phyloP scores from a whole-genome alignment of 139 green algal species.

The Mesostigma viride region DNA sequence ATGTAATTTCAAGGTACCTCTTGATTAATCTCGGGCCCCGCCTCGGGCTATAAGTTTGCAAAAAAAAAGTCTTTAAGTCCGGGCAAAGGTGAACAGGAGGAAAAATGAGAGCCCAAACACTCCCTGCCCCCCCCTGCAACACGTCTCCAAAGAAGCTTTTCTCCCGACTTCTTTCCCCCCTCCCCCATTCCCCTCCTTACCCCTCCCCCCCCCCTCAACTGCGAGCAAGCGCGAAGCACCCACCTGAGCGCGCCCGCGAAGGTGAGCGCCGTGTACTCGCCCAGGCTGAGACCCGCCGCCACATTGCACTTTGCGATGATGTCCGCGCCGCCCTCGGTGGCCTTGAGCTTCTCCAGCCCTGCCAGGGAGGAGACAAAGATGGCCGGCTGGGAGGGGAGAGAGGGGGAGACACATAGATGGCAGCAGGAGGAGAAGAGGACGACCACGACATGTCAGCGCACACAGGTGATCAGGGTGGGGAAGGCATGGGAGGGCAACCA shows the following conservation, averaged over 20 bases:
- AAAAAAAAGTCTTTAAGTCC: too few relatives aligned
- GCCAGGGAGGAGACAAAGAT: constrained; percentile 93
- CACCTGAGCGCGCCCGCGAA: constrained; percentile 50
- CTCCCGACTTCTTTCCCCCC: too few relatives aligned
- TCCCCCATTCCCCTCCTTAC: too few relatives aligned
- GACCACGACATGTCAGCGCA: background rate
- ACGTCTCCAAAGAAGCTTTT: too few relatives aligned
- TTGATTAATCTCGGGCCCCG: too few relatives aligned
- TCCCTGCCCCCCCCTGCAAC: too few relatives aligned
- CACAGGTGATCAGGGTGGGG: background rate
- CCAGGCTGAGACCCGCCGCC: constrained; percentile 70
- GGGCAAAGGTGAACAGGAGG: too few relatives aligned
- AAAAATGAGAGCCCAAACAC: too few relatives aligned
- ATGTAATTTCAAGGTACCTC: too few relatives aligned
- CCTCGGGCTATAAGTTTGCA: too few relatives aligned
- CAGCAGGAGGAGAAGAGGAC: background rate
- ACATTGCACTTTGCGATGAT: constrained; percentile 70
- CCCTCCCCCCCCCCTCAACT: too few relatives aligned
- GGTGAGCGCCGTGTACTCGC: constrained; percentile 95
- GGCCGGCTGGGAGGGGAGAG: constrained; percentile 70
- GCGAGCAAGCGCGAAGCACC: too few relatives aligned
- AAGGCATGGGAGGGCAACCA: background rate
- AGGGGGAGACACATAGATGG: background rate
- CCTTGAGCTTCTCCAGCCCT: constrained; percentile 85
- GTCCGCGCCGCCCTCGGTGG: constrained; percentile 53